Evolutionary conservation across 1,139 yeast species (phyloP).

Genomic region (Pneumocystis oryctolagi): DNA sequence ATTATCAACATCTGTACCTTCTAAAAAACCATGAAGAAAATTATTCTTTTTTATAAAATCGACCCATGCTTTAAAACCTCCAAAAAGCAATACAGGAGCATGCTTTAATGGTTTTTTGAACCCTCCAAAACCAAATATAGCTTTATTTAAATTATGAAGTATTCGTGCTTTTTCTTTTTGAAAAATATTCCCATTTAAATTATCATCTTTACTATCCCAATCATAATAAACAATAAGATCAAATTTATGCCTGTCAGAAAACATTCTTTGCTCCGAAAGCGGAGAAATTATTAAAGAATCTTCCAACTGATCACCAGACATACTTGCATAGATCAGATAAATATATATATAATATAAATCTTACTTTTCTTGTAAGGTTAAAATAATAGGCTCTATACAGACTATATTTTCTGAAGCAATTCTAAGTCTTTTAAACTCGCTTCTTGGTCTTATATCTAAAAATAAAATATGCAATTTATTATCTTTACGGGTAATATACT

Average conservation of each 20-base stretch:
- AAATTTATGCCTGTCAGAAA: slow-evolving; percentile 39
- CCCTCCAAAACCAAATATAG: slow-evolving; percentile 28
- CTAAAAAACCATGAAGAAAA: background rate
- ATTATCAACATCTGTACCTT: background rate
- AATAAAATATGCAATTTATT: slow-evolving; percentile 25
- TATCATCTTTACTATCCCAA: slow-evolving; percentile 13
- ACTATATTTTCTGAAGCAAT: slow-evolving; percentile 41
- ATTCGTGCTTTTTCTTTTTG: slow-evolving; percentile 10
- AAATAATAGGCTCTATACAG: slow-evolving; percentile 56
- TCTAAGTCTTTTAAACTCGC: slow-evolving; percentile 45
- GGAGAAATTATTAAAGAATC: slow-evolving; percentile 42
- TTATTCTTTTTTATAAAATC: slow-evolving; percentile 22
- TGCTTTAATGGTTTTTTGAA: slow-evolving; percentile 33
- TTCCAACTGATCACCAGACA: slow-evolving; percentile 47
- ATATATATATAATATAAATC: background rate
- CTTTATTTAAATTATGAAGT: slow-evolving; percentile 25
- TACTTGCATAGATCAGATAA: slow-evolving; percentile 22
- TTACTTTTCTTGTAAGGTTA: slow-evolving; percentile 14
- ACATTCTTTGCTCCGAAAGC: slow-evolving; percentile 35
- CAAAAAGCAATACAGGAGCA: slow-evolving; percentile 41
- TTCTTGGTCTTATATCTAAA: slow-evolving; percentile 51
- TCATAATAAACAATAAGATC: slow-evolving; percentile 55
- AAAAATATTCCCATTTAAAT: slow-evolving; percentile 8
- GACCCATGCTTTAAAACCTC: slow-evolving; percentile 39
- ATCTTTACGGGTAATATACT: slow-evolving; percentile 18